Percentiles rank a stretch among this genome's conserved stretches.
Conservation (phyloP, 495 filamentous ascomycete genomes). For the Aspergillus cavernicola region DNA sequence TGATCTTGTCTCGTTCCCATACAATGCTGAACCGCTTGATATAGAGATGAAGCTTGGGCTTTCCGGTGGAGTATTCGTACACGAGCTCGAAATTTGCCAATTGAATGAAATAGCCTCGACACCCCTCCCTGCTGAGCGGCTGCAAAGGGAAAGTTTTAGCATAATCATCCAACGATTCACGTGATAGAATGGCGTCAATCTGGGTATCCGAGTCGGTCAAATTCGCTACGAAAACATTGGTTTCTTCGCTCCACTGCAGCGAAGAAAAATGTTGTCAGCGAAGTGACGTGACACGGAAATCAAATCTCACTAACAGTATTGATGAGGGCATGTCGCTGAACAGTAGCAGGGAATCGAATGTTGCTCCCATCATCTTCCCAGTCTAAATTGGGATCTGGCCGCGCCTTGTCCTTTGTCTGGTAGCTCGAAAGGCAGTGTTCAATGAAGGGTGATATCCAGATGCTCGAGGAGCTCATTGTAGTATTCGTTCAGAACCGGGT, state of each 20-base stretch:
- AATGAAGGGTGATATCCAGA: slow-evolving; percentile 34
- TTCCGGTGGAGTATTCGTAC: slow-evolving; percentile 25
- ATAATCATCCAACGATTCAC: slow-evolving; percentile 21
- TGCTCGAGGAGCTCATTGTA: slow-evolving; percentile 25
- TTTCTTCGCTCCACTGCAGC: slow-evolving; percentile 23
- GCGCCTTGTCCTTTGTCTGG: slow-evolving; percentile 2
- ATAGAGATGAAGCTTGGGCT: slow-evolving; percentile 29
- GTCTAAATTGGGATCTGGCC: slow-evolving; percentile 14
- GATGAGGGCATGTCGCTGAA: slow-evolving; percentile 18
- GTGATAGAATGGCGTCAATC: slow-evolving; percentile 35
- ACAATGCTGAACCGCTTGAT: slow-evolving; percentile 34
- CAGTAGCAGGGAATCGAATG: slow-evolving; percentile 27
- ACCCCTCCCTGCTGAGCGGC: slow-evolving; percentile 19
- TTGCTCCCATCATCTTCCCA: slow-evolving; percentile 40
- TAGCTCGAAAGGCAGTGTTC: slow-evolving; percentile 28
- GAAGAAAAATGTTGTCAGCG: slow-evolving; percentile 6
- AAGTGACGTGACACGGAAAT: neutral
- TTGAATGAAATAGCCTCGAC: slow-evolving; percentile 30
- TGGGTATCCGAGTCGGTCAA: slow-evolving; percentile 39
- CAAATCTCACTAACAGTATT: slow-evolving; percentile 21
- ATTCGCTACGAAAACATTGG: slow-evolving; percentile 15
- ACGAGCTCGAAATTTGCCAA: slow-evolving; percentile 39
- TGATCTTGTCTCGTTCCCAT: slow-evolving; percentile 26
- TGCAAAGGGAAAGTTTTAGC: slow-evolving; percentile 6
- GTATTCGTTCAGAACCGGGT: slow-evolving; percentile 4